Evolutionary conservation across 257 asterid species (phyloP), one percentile per base, ranked within the genome.

Genomic region (Solanum sejunctum): DNA sequence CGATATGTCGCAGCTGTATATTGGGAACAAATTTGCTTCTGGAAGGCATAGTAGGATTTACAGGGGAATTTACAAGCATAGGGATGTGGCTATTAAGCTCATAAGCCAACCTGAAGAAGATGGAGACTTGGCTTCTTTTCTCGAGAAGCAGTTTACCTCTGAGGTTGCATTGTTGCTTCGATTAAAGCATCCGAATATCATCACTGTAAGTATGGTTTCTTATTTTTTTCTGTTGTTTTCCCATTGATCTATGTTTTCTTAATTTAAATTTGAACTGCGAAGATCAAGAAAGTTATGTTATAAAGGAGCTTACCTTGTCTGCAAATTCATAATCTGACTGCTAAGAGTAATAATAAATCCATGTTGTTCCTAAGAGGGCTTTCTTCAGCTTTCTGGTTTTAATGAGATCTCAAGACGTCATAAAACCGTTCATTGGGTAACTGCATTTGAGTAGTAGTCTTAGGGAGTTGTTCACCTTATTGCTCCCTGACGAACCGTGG

Each of bases 51-150:
- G 99, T 87, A 90, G 99, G 79, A 95, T 96, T 12, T 96, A 96
- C 84, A 93, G 97, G 91, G 99, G 99, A 18, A 90, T 94, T 78
- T 96, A 96, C 20, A 91, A 95, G 91, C 95, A 91, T 81, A 91
- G 93, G 17, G 99, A 96, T 66, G 99, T 95, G 12, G 99, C 98
- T 15, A 95, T 96, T 85, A 96, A 96, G 90, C 95, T 95, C 64
- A 91, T 96, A n/a, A 95, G 98, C 85, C 98, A 93, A 88, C 98
- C 98, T 83, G 94, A 95, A 84, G 98, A 96, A 83, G 99, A 96
- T 85, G 93, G 95, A n/a, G 97, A 93, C 6, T 89, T 96, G 88
- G 99, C 99, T 73, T 89, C 95, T 32, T 92, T 93, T n/a, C 85
- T 96, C 78, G 99, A 96, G 92, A 95, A 91, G 58, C 97, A 96